Evolutionary conservation across 148 eudicot genomes (phyloP).

Genomic region (Mesembryanthemum crystallinum): DNA sequence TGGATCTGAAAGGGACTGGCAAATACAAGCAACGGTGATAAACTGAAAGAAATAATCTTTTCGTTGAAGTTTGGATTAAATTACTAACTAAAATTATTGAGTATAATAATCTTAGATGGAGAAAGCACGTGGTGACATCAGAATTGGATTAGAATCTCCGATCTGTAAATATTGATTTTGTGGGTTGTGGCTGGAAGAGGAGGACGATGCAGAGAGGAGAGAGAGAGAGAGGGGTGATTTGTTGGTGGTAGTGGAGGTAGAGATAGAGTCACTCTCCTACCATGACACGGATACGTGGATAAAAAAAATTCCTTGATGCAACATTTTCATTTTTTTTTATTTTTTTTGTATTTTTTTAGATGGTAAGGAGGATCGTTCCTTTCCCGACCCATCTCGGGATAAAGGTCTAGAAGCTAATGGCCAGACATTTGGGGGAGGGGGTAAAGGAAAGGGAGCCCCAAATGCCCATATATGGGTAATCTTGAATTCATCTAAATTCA

Average conservation of each 20-base stretch:
- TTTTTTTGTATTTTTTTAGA: too few relatives aligned
- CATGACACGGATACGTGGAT: not conserved
- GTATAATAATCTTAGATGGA: not conserved
- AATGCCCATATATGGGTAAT: too few relatives aligned
- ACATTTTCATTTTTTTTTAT: too few relatives aligned
- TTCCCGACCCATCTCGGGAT: too few relatives aligned
- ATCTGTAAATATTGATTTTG: constrained; percentile 5
- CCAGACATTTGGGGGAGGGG: too few relatives aligned
- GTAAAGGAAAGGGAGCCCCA: too few relatives aligned
- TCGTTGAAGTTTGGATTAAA: not conserved
- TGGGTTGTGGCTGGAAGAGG: not conserved
- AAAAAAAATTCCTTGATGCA: too few relatives aligned
- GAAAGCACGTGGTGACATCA: constrained; percentile 19
- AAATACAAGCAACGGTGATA: not conserved
- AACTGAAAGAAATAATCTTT: not conserved
- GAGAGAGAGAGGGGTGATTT: not conserved
- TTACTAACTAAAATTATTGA: too few relatives aligned
- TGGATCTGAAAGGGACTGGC: constrained; percentile 27
- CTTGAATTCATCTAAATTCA: too few relatives aligned
- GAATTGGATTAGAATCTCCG: not conserved
- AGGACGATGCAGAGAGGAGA: not conserved
- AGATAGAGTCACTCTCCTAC: not conserved
- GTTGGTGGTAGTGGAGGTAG: not conserved
- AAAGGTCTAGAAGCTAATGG: too few relatives aligned
- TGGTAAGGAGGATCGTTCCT: too few relatives aligned